Conservation (phyloP, 2,329 filamentous ascomycete species). For the Fusarium keratoplasticum region DNA sequence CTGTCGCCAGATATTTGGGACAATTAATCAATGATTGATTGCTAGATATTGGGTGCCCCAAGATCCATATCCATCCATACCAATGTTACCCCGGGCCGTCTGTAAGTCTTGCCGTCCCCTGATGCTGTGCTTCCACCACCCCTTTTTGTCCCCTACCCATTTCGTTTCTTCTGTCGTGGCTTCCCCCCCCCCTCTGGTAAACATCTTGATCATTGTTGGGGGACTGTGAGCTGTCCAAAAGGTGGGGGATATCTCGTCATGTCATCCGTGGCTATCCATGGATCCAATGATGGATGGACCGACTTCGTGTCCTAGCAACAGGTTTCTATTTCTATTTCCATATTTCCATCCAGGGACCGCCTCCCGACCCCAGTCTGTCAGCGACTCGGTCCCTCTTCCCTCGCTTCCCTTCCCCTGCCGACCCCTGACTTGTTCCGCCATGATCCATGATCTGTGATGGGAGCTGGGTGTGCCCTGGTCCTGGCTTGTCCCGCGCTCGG, state of each 20-base stretch:
- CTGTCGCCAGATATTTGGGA: constrained; percentile 4
- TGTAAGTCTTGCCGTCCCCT: constrained; percentile 23
- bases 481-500: constrained; percentile 22
- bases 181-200: constrained; percentile 8
- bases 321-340: constrained; percentile 29
- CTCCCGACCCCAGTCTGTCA: constrained; percentile 12
- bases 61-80: not conserved
- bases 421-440: constrained; percentile 18
- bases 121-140: constrained; percentile 30
- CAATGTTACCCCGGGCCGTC: constrained; percentile 28
- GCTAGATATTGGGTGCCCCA: constrained; percentile 2
- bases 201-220: constrained; percentile 18
- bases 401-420: constrained; percentile 14
- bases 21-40: constrained; percentile 10
- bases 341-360: not conserved
- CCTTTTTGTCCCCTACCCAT: constrained; percentile 7
- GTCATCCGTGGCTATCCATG: constrained; percentile 3
- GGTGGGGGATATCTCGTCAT: constrained; percentile 22
- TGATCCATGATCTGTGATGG: constrained; percentile 20
- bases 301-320: constrained; percentile 14
- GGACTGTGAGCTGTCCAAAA: constrained; percentile 1
- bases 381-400: constrained; percentile 1
- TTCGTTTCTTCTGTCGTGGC: constrained; percentile 21
- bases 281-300: not conserved
- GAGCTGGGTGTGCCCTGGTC: constrained; percentile 20